Evolutionary conservation across 345 rosid genomes (phyloP), one percentile per base, ranked within the genome.

Genomic region (Dipteronia dyeriana): DNA sequence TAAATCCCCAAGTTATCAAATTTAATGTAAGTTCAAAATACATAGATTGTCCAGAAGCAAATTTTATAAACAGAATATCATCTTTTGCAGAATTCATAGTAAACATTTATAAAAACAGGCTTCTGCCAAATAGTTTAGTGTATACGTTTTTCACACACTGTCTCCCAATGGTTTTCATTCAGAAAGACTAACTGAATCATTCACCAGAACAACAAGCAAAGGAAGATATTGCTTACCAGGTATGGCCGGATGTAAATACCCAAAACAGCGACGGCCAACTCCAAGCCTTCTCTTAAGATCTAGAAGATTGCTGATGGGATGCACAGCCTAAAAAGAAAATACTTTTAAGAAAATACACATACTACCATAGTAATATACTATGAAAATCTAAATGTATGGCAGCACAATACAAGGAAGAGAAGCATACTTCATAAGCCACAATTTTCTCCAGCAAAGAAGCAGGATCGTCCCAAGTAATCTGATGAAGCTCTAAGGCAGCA

Each of bases 251-350:
- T 96, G 98, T 61, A 94, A 78, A 79, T 96, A 96, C 26, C 95
- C 98, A 75, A 94, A 94, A 87, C 98, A 96, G 54, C 94, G 90
- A 34, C 92, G 96, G 14, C 96, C 97, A 74, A 88, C 80, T 3
- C 99, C 98, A 65, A 91, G 82, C 88, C 97, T 88, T 87, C 98
- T 88, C 82, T 91, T 95, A 20, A 95, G 96, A 87, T 95, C 99
- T 81, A 93, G 68, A 64, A 95, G 93, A 73, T 93, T 93, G 85
- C 90, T 89, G 76, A 96, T 96, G 39, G 99, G 99, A 87, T 96
- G 97, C 73, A 96, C 97, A 59, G 97, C 99, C 99, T 96, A 74
- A 56, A 66, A 3, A 77, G 66, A 29, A 72, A 66, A 31, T 8
- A 20, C 54, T 17, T n/a, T 66, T 61, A 7, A 78, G 70, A 80